Evolutionary conservation across 257 asterid genomes (phyloP), one percentile per base, ranked within the genome.

Genomic region (Agastache rugosa): DNA sequence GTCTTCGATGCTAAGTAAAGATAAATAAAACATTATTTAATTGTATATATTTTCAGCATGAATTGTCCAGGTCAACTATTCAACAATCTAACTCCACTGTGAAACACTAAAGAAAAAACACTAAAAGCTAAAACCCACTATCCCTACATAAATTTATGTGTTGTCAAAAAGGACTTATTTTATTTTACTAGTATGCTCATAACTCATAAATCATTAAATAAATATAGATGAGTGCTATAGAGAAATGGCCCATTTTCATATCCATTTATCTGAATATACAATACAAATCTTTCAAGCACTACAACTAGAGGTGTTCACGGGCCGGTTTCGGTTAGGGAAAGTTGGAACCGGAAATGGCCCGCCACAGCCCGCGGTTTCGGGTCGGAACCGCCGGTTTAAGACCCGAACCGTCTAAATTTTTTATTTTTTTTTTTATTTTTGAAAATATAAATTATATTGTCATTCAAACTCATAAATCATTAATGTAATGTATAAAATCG

Each of bases 1-100:
- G 9, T n/a, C 82, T 78, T 78, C 74, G n/a, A 25, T 23, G 75
- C 74, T 78, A 78, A 78, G 82, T 41, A 78, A 67, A 25, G 60
- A 34, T 16, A 16, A 3, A 64, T 15, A 71, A 15, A 55, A 63
- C 35, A 48, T 48, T 29, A 45, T 48, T 76, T 68, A 20, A 34
- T 60, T 25, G 22, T 47, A 3, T 17, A 20, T 31, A 39, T n/a
- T 1, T 31, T 9, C 19, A 50, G 39, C 72, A 70, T 63, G 69
- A 39, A 17, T 51, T 8, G 63, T 69, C 71, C 60, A 34, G 51
- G 41, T 63, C 68, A 77, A 71, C 20, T 51, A 19, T 44, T 64
- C 73, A 71, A 45, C 77, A 19, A 15, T 42, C 54, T 42, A 70
- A 29, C 65, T 27, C 67, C 71, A 34, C 5, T 2, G 14, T 69